Base-by-base conservation (phyloP, 495 filamentous ascomycete species). In the Penicillium soppii region DNA sequence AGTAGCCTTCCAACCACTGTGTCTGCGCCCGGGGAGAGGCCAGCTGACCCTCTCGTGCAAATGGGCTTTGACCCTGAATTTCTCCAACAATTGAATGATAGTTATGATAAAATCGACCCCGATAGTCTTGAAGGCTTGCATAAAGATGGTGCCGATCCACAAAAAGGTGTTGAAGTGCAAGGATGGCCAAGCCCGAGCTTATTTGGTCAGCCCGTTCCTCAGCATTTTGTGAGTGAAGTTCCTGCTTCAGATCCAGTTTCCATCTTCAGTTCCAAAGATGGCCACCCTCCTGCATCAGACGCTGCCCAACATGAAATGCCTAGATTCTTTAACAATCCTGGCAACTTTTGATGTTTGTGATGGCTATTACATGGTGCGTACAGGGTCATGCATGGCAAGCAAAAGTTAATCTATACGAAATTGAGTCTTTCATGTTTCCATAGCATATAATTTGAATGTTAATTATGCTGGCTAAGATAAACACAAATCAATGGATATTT, bases 11-110 rank as follows among this genome's bases (percentile, higher is more conserved):
- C 72, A 19, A 61, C 64, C 20, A 66, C 67, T 20, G 69, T 70
- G 10, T 72, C 72, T 20, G 60, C 63, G 25, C 63, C 61, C 9
- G 49, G 57, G 15, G 60, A 55, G 32, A 55, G 54, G 23, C 52
- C 68, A 22, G 53, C 59, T 49, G 71, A 76, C 38, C 66, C 69
- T 3, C 62, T 74, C 35, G 61, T 72, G 26, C 72, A 72, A 53
- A 71, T 74, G 65, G 71, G 67, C 7, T 77, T 77, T 40, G 73
- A 77, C 19, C 69, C 70, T 7, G 66, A 65, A 19, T 71, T 75
- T 26, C 47, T 77, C 40, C 67, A 71, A 52, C 65, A 63, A 41
- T 42, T 75, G 29, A 70, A 70, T 36, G 61, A 69, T 10, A 62
- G 59, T 45, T 73, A 73, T 52, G 67, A 62, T 17, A 61, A 69